A percentile compares a stretch with the other conserved stretches of the same genome.
These are phyloP conservation scores for Inga laurina DNA, from an alignment of 306 rosid genomes.

Conservation along the genomic window DNA sequence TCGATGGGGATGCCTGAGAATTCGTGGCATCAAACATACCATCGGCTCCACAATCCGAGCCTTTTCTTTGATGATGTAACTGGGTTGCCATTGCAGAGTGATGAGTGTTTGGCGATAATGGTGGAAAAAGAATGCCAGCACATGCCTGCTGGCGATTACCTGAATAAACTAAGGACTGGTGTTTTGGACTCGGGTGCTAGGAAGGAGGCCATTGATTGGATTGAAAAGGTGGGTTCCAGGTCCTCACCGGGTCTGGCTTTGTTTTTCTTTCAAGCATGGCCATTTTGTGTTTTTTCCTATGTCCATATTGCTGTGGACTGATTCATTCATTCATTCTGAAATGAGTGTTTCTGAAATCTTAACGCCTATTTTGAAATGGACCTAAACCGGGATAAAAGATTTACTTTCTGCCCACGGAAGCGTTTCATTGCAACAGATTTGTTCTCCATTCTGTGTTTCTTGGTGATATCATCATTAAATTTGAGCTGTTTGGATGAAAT, in stretches of 20 bases:
- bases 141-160: conserved; percentile 58
- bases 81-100: conserved; percentile 68
- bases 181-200: conserved; percentile 73
- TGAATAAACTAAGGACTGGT: conserved; percentile 57
- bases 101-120: conserved; percentile 67
- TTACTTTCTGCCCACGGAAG: not conserved
- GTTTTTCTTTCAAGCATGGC: conserved; percentile 17
- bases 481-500: conserved; percentile 22
- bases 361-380: not conserved
- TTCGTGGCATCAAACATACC: conserved; percentile 39
- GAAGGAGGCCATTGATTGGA: conserved; percentile 84
- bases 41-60: conserved; percentile 35
- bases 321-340: not conserved
- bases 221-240: conserved; percentile 69
- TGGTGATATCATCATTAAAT: conserved; percentile 20
- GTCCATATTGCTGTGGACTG: not conserved
- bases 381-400: not conserved
- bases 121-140: conserved; percentile 66
- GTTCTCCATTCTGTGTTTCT: conserved; percentile 5
- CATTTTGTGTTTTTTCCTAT: not conserved
- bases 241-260: conserved; percentile 15
- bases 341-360: conserved; percentile 15
- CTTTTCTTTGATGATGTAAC: conserved; percentile 29
- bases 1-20: conserved; percentile 38
- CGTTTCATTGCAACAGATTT: conserved; percentile 2